These are phyloP conservation scores for Aspergillus avenaceus DNA, from an alignment of 495 filamentous ascomycete species.

Conservation along the genomic window DNA sequence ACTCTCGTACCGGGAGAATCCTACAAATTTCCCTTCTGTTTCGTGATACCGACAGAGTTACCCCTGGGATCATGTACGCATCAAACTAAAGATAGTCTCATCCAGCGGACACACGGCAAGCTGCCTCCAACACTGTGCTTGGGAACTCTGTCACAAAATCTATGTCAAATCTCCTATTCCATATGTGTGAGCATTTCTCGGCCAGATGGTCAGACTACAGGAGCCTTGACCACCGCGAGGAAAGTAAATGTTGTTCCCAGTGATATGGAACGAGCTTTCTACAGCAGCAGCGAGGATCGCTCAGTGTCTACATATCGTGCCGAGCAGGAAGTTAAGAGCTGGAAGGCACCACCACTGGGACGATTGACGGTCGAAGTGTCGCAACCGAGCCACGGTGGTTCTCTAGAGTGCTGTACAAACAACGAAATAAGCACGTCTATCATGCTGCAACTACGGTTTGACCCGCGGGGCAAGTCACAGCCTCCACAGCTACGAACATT, in stretches of 20 bases:
- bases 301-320: neutral
- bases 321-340: neutral
- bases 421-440: neutral
- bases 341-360: neutral
- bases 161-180: neutral
- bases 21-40: neutral
- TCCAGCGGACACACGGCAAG: neutral
- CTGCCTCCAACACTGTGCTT: neutral
- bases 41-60: neutral
- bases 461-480: neutral
- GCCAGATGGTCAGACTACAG: neutral
- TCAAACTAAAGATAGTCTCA: too few relatives aligned
- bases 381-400: neutral
- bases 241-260: too few relatives aligned
- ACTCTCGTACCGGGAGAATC: too few relatives aligned
- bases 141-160: neutral
- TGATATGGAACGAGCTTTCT: too few relatives aligned
- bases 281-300: neutral
- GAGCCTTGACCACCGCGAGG: neutral
- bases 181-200: neutral
- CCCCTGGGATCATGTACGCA: too few relatives aligned
- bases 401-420: neutral
- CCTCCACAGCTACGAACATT: neutral
- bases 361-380: neutral
- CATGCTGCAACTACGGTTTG: neutral